A percentile compares a stretch with the other conserved stretches of the same genome.
Evolutionary conservation across 257 asterid species (phyloP).

Genomic region (Solanum tarijense): DNA sequence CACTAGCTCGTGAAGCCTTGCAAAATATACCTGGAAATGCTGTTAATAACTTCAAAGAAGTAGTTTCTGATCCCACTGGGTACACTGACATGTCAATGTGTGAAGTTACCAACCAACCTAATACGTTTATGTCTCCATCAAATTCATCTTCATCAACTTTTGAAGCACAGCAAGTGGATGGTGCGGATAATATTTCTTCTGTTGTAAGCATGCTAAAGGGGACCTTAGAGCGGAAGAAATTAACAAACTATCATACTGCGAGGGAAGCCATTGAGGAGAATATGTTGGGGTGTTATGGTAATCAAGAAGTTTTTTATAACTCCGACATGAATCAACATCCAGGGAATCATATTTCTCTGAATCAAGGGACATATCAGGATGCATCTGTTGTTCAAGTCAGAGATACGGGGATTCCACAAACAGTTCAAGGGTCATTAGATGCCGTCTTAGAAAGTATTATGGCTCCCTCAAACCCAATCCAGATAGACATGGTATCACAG

Average conservation of each 20-base stretch:
- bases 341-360: constrained; percentile 24
- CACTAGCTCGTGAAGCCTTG: constrained; percentile 46
- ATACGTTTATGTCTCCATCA: constrained; percentile 23
- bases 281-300: constrained; percentile 34
- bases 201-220: constrained; percentile 92
- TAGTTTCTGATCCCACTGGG: constrained; percentile 8
- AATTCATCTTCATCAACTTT: constrained; percentile 49
- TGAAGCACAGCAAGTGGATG: constrained; percentile 33
- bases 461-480: constrained; percentile 32
- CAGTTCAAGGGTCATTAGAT: constrained; percentile 36
- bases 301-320: constrained; percentile 18
- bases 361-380: constrained; percentile 31
- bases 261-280: constrained; percentile 29
- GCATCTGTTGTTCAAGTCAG: constrained; percentile 20
- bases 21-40: constrained; percentile 26
- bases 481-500: constrained; percentile 33
- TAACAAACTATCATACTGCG: not conserved
- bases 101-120: constrained; percentile 11
- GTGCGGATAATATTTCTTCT: constrained; percentile 53
- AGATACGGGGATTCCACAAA: constrained; percentile 35
- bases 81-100: constrained; percentile 5
- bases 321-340: constrained; percentile 23
- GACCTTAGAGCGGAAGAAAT: constrained; percentile 40
- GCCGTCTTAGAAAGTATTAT: constrained; percentile 31
- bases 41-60: constrained; percentile 20